Evolutionary conservation across 176 grass and related monocot genomes (phyloP), one percentile per base, ranked within the genome.

Genomic region (Chrysopogon serrulatus): DNA sequence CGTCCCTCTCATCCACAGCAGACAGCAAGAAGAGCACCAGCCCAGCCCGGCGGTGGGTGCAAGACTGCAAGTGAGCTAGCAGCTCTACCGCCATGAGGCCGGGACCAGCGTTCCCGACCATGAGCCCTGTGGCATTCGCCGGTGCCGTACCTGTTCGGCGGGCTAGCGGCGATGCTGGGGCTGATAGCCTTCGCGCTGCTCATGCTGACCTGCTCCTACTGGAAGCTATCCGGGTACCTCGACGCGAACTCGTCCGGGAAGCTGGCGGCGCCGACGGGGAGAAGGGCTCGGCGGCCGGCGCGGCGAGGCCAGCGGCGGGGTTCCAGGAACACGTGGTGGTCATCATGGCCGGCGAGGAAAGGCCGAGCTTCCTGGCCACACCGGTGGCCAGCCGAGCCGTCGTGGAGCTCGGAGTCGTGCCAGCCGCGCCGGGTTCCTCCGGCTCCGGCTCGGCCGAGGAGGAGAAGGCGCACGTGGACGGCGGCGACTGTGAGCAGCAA

Each of bases 201-300:
- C 84, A 98, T 98, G 84, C 92, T 98, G 6, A 90, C 92, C 0
- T 98, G 92, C 87, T 95, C 95, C 56, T 98, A 98, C 88, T 93
- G 92, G 92, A 98, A 95, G 84, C 85, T 98, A 28, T 95, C 95
- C 0, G 86, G 82, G 33, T 91, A 88, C 78, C 92, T 98, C 12
- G 84, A 91, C 86, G 72, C 57, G 44, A 81, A 51, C n/a, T 69
- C 80, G 33, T 36, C 35, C 32, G 53, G 63, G 79, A 3, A 54
- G 51, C 6, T 27, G 61, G n/a, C n/a, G n/a, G n/a, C n/a, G n/a
- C n/a, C n/a, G n/a, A 40, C 23, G 81, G n/a, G 14, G 88, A 79
- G 43, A 88, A 88, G 76, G 69, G 49, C 0, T 83, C 69, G 39
- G 79, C 35, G 65, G 60, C 54, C 11, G 42, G 82, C 2, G 71